These are phyloP conservation scores for Phlegmacium glaucopus DNA, from an alignment of 768 basidiomycete species.

Conservation along the genomic window DNA sequence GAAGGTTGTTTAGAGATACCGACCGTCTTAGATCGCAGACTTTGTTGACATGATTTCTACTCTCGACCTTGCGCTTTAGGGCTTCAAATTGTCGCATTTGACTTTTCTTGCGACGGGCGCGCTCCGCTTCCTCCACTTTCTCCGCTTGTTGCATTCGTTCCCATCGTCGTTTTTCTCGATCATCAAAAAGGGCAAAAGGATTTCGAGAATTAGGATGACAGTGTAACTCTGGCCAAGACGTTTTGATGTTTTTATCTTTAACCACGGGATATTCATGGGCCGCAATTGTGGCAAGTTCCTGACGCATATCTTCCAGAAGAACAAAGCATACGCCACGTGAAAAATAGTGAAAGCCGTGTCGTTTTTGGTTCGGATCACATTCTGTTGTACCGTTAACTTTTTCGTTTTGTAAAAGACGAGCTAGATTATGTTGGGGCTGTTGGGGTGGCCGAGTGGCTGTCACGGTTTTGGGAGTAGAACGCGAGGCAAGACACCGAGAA, in stretches of 20 bases:
- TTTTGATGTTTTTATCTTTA: slow-evolving; percentile 50
- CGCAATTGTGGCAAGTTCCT: slow-evolving; percentile 81
- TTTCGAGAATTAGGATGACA: slow-evolving; percentile 72
- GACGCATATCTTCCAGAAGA: slow-evolving; percentile 86
- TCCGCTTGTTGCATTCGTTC: slow-evolving; percentile 52
- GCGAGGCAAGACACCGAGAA: slow-evolving; percentile 54
- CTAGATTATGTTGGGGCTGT: slow-evolving; percentile 45
- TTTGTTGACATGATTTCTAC: slow-evolving; percentile 24
- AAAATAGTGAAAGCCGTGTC: slow-evolving; percentile 90
- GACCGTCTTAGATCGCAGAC: slow-evolving; percentile 65
- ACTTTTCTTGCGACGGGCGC: slow-evolving; percentile 30
- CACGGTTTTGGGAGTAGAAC: slow-evolving; percentile 20
- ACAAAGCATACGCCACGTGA: slow-evolving; percentile 71
- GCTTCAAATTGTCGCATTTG: slow-evolving; percentile 29
- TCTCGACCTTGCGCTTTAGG: slow-evolving; percentile 36
- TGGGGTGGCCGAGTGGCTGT: slow-evolving; percentile 24
- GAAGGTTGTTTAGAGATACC: slow-evolving; percentile 75
- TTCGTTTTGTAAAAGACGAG: slow-evolving; percentile 73
- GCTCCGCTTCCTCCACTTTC: slow-evolving; percentile 40
- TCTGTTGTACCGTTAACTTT: slow-evolving; percentile 84
- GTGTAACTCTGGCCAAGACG: slow-evolving; percentile 81
- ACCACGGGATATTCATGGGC: slow-evolving; percentile 72
- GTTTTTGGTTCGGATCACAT: slow-evolving; percentile 85
- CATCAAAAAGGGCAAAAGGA: slow-evolving; percentile 75
- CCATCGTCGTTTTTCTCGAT: slow-evolving; percentile 66